These are phyloP conservation scores for Talaromyces proteolyticus DNA, from an alignment of 495 filamentous ascomycete species.

Conservation along the genomic window DNA sequence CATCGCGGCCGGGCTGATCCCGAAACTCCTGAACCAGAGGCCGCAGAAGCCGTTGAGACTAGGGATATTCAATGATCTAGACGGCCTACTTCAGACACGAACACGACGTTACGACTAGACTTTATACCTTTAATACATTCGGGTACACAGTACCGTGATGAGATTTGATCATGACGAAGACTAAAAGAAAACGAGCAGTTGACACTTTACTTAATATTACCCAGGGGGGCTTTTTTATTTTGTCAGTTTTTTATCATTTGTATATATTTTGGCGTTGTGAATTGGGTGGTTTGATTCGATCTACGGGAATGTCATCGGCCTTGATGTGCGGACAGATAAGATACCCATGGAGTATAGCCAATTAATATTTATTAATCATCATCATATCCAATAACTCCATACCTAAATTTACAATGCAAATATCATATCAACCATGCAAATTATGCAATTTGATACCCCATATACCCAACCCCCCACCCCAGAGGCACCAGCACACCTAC, in stretches of 20 bases:
- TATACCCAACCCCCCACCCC: conserved; percentile 60
- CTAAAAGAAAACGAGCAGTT: not conserved
- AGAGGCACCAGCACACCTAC: conserved; percentile 45
- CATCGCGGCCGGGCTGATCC: not conserved
- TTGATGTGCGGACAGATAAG: no score
- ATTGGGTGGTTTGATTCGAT: no score
- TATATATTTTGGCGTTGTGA: not conserved
- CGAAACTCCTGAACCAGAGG: not conserved
- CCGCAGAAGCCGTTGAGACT: conserved; percentile 1
- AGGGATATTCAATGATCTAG: no score
- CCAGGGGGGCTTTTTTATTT: not conserved
- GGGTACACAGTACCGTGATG: no score
- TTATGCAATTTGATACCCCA: conserved; percentile 49
- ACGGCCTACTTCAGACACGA: no score
- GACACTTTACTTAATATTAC: not conserved
- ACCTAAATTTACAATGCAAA: conserved; percentile 2
- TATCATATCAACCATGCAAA: not conserved
- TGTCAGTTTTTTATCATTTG: not conserved
- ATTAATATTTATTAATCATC: not conserved
- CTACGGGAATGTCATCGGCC: no score
- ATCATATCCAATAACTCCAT: no score
- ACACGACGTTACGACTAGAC: not conserved
- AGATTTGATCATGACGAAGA: not conserved
- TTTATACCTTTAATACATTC: no score
- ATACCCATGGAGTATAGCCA: not conserved